Evolutionary conservation across 345 rosid species (phyloP).

Genomic region (Isatis tinctoria): DNA sequence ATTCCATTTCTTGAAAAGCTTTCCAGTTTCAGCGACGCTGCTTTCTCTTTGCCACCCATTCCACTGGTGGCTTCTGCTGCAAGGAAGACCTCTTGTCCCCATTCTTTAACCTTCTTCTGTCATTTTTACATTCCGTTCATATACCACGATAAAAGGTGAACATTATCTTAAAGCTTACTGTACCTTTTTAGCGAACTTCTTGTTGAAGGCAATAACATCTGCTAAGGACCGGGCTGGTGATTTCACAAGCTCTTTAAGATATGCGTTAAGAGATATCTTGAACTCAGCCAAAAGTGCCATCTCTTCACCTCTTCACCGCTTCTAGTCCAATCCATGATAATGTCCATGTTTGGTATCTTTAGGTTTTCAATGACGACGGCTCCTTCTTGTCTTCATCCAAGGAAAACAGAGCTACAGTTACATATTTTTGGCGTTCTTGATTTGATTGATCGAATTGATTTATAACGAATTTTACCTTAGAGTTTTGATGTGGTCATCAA

Average conservation of each 20-base stretch:
- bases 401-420: too few species aligned
- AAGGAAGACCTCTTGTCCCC: slow-evolving; percentile 42
- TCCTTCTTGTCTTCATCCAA: slow-evolving; percentile 35
- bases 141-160: background rate
- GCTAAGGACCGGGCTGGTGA: slow-evolving; percentile 57
- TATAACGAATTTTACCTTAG: too few species aligned
- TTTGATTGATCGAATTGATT: too few species aligned
- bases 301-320: slow-evolving; percentile 49
- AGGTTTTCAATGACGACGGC: slow-evolving; percentile 46
- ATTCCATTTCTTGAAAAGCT: slow-evolving; percentile 40
- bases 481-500: slow-evolving; percentile 36
- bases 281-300: slow-evolving; percentile 45
- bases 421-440: too few species aligned
- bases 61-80: slow-evolving; percentile 42
- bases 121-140: background rate
- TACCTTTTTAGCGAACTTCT: slow-evolving; percentile 40
- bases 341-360: slow-evolving; percentile 31
- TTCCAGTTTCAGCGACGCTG: slow-evolving; percentile 28
- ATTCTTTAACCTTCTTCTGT: slow-evolving; percentile 50
- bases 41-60: slow-evolving; percentile 24
- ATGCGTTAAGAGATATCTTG: slow-evolving; percentile 45
- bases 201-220: slow-evolving; percentile 53
- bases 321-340: background rate
- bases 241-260: slow-evolving; percentile 36
- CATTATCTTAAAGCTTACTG: background rate